phyloP scores from a whole-genome alignment of 768 basidiomycete species.

The Boletus sensibilis region DNA sequence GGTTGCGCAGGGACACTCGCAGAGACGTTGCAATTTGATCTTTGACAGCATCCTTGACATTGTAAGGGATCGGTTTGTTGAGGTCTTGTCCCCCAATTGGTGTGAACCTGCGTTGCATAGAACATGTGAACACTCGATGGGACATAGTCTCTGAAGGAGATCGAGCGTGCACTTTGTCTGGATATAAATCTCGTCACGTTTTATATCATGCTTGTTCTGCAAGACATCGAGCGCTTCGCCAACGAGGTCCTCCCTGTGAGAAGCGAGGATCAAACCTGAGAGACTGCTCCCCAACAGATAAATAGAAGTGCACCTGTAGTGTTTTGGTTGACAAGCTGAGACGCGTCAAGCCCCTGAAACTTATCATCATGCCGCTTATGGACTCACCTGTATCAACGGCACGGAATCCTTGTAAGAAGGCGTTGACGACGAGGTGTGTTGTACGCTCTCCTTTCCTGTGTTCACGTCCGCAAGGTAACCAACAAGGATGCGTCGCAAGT shows the following conservation, averaged over 20 bases:
- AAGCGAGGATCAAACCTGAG: background rate
- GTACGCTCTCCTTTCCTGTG: constrained; percentile 78
- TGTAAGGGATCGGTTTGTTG: constrained; percentile 70
- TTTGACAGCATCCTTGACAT: constrained; percentile 48
- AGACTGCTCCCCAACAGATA: background rate
- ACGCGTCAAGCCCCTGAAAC: constrained; percentile 16
- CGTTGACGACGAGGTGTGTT: constrained; percentile 61
- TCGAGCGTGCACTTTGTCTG: constrained; percentile 66
- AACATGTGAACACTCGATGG: background rate
- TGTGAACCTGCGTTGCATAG: constrained; percentile 55
- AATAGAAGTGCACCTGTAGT: constrained; percentile 52
- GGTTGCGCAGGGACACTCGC: constrained; percentile 60
- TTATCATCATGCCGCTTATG: background rate
- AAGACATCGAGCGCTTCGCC: constrained; percentile 67
- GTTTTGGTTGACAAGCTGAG: constrained; percentile 68
- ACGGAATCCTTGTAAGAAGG: constrained; percentile 73
- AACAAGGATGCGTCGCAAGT: background rate
- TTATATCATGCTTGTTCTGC: constrained; percentile 54
- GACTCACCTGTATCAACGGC: constrained; percentile 79
- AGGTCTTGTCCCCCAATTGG: constrained; percentile 70
- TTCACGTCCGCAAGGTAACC: background rate
- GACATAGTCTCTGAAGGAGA: constrained; percentile 1
- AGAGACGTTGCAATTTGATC: constrained; percentile 66
- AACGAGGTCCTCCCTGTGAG: constrained; percentile 70
- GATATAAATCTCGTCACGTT: constrained; percentile 68